phyloP scores from a whole-genome alignment of 1,139 yeast genomes.

The Yamadazyma friedrichii region DNA sequence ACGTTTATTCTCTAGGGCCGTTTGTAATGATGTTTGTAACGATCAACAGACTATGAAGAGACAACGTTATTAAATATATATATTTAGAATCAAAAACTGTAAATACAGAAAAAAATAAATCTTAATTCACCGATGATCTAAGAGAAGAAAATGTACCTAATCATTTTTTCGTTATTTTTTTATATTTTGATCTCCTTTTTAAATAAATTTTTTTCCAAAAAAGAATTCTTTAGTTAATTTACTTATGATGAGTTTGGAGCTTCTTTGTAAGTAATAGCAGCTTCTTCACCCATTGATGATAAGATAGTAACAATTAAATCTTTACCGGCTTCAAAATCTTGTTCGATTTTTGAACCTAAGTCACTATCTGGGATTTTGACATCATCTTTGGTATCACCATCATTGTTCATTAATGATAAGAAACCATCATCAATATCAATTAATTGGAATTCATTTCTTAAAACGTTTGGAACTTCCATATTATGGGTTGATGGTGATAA shows the following conservation, averaged over 20 bases:
- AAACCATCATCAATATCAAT: conserved; percentile 97
- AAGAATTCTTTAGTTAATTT: no score
- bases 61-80: conserved; percentile 4
- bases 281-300: conserved; percentile 99
- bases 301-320: conserved; percentile 94
- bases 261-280: conserved; percentile 96
- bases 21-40: no score
- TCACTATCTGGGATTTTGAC: conserved; percentile 98
- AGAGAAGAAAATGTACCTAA: conserved; percentile 2
- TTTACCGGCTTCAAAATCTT: conserved; percentile 96
- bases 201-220: no score
- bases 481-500: conserved; percentile 99
- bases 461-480: conserved; percentile 99
- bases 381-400: conserved; percentile 99
- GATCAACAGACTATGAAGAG: conserved; percentile 1
- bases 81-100: conserved; percentile 10
- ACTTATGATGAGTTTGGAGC: conserved; percentile 46
- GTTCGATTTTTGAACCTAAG: conserved; percentile 87
- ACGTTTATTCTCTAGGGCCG: no score
- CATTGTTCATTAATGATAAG: conserved; percentile 94
- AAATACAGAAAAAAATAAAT: conserved; percentile 6
- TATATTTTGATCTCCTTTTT: no score
- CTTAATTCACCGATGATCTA: conserved; percentile 2
- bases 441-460: conserved; percentile 94
- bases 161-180: not conserved